Evolutionary conservation across 768 basidiomycete genomes (phyloP).

Genomic region (Gymnopilus dilepis): DNA sequence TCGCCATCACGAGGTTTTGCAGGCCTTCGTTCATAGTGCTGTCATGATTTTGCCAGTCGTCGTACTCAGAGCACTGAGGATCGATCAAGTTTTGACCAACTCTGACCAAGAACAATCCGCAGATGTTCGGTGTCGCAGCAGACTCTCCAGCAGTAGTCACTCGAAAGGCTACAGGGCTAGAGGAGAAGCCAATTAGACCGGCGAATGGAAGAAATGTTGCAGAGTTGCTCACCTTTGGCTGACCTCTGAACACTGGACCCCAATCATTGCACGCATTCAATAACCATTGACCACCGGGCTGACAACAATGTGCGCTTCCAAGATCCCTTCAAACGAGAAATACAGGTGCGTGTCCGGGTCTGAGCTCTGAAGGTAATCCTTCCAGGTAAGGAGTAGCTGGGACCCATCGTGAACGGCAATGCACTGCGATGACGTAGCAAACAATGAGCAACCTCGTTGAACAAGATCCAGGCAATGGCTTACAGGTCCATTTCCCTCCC

Average conservation of each 20-base stretch:
- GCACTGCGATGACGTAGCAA: no score
- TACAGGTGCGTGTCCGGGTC: conserved; percentile 81
- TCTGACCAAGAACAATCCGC: conserved; percentile 45
- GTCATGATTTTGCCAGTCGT: conserved; percentile 65
- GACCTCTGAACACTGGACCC: conserved; percentile 62
- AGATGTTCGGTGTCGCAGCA: conserved; percentile 68
- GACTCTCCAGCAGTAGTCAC: conserved; percentile 80
- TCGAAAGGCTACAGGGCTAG: conserved; percentile 58
- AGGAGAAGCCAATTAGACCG: conserved; percentile 4
- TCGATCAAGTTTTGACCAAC: conserved; percentile 41
- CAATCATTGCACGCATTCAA: conserved; percentile 58
- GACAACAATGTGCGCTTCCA: conserved; percentile 39
- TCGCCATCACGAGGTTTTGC: conserved; percentile 62
- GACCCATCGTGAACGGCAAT: no score
- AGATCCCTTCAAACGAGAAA: conserved; percentile 58
- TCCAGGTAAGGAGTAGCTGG: no score
- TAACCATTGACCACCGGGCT: conserved; percentile 53
- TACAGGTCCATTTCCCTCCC: conserved; percentile 66
- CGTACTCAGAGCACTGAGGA: conserved; percentile 38
- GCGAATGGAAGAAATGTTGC: conserved; percentile 34
- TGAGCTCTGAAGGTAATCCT: no score
- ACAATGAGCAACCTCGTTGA: no score
- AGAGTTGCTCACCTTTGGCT: conserved; percentile 34
- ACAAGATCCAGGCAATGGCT: no score
- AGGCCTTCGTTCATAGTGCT: conserved; percentile 39